phyloP scores from a whole-genome alignment of 2,329 filamentous ascomycete genomes.

The Xylaria sp. region DNA sequence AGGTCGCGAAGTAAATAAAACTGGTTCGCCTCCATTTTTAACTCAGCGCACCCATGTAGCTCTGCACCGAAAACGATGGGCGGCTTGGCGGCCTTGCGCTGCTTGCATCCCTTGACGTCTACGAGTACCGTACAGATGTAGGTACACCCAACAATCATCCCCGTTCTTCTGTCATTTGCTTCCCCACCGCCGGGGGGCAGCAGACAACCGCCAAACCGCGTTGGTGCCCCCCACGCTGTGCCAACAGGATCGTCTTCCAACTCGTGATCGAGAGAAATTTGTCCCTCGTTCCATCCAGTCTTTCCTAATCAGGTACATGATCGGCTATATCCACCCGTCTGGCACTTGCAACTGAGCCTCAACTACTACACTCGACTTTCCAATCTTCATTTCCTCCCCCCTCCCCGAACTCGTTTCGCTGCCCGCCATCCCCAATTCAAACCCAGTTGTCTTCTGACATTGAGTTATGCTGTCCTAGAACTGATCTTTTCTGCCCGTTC shows the following conservation, averaged over 20 bases:
- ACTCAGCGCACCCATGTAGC: constrained; percentile 11
- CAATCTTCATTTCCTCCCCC: background rate
- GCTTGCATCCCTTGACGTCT: constrained; percentile 1
- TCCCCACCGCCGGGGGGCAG: constrained; percentile 18
- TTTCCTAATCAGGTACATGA: background rate
- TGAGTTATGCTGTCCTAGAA: background rate
- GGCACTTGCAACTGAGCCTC: background rate
- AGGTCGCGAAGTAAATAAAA: background rate
- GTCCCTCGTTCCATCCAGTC: background rate
- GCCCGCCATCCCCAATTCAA: background rate
- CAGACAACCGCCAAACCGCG: no score
- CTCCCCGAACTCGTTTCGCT: background rate
- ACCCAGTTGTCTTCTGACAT: background rate
- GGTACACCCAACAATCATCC: constrained; percentile 1
- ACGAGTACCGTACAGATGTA: constrained; percentile 7
- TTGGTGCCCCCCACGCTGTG: constrained; percentile 17
- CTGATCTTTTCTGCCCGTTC: background rate
- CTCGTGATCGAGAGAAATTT: constrained; percentile 21
- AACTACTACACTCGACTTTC: no score
- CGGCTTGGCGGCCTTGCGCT: no score
- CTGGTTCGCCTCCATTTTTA: background rate
- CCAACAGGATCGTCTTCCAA: constrained; percentile 12
- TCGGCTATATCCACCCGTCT: background rate
- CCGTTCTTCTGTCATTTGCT: constrained; percentile 19
- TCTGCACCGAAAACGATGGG: constrained; percentile 16